Base-by-base conservation (phyloP, 441 rosid species). In the Bocquillonia castaneifolia region DNA sequence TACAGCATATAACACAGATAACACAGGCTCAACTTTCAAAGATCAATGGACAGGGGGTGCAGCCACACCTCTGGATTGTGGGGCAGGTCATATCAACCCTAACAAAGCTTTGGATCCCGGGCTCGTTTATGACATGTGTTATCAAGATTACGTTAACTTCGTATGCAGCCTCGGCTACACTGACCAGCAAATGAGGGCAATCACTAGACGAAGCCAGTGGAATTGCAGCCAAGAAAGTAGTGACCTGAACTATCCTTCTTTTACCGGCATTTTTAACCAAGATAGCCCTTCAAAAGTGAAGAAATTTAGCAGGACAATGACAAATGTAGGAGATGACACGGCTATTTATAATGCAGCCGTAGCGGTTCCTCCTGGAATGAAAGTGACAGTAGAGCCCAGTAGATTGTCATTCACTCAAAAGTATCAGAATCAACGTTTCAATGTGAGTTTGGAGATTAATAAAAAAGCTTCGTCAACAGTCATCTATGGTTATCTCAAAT, bases 61-160 rank as follows among this genome's bases (percentile, higher is more conserved):
- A 0, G 77, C 82, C 4, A 86, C 86, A 0, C 87, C 95, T 1
- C 81, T 82, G 0, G 90, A 81, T 68, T 80, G 74, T 25, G 97
- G 93, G 17, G 78, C 90, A 1, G 96, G 93, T 20, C 85, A 83
- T 70, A 72, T 91, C 26, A 76, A 85, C 72, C 88, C 85, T n/a
- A 82, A 79, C 47, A 79, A 58, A 6, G 96, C 92, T 9, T 73
- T 87, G 85, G 84, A 91, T 75, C 93, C 88, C 6, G 88, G 91
- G 10, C 86, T 91, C 32, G 72, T 91, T 2, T 91, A 89, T 48
- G 90, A 86, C 68, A 76, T 89, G 36, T 62, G 74, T 1, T 72
- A 75, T 8, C 68, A 74, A 53, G 97, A 89, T 77, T 89, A 89
- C 48, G 64, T 85, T 3, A 77, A 80, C 67, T 88, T 82, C 72